Evolutionary conservation across 805 yeast species (phyloP).

Genomic region (Metschnikowia sp.): DNA sequence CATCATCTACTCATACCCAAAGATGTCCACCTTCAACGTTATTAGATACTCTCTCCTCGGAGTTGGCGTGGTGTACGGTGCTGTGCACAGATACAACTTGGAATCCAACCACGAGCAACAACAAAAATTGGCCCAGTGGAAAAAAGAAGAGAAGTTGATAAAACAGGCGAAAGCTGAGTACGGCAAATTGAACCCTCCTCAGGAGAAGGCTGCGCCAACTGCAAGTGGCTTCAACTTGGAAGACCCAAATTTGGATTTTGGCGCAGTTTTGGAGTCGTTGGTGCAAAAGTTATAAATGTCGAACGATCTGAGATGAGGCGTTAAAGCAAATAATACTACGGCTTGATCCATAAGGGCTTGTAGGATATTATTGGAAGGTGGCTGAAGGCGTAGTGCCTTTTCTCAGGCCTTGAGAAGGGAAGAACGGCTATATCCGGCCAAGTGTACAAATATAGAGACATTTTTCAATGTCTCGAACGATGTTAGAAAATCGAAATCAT

Average conservation of each 20-base stretch:
- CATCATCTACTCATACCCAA: not conserved
- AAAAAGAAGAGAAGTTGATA: slow-evolving; percentile 69
- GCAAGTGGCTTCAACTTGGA: slow-evolving; percentile 56
- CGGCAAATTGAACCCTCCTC: slow-evolving; percentile 49
- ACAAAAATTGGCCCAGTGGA: slow-evolving; percentile 56
- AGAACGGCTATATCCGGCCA: not conserved
- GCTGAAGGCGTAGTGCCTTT: not conserved
- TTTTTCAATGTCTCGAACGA: not conserved
- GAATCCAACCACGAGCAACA: slow-evolving; percentile 57
- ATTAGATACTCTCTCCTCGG: slow-evolving; percentile 91
- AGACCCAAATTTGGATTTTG: slow-evolving; percentile 89
- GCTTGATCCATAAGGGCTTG: not conserved
- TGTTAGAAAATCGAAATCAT: no score
- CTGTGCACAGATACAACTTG: slow-evolving; percentile 72
- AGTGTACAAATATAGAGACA: slow-evolving; percentile 5
- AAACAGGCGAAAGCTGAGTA: slow-evolving; percentile 86
- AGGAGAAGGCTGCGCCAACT: slow-evolving; percentile 34
- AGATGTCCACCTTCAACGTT: slow-evolving; percentile 54
- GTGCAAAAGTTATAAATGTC: slow-evolving; percentile 48
- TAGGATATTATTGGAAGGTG: not conserved
- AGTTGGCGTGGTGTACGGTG: slow-evolving; percentile 86
- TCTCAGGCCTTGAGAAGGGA: no score
- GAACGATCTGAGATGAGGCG: no score
- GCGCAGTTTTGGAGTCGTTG: slow-evolving; percentile 60
- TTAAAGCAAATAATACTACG: no score